Percentiles rank a stretch among this genome's conserved stretches.
Evolutionary conservation across 2,329 filamentous ascomycete genomes (phyloP).

Genomic region (Claviceps paspali): DNA sequence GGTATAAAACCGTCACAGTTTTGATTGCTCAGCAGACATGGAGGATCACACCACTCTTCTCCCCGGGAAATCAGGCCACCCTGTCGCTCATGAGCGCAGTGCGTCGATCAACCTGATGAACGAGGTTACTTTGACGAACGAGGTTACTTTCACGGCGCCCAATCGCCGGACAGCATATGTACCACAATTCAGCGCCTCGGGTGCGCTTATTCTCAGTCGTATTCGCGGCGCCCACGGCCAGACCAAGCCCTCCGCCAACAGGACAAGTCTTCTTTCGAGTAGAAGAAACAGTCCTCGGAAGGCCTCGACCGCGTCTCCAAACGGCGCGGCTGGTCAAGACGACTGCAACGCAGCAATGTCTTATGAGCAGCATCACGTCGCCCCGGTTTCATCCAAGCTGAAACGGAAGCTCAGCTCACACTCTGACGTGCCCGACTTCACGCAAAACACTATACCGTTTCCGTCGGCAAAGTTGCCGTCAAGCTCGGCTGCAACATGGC

Average conservation of each 20-base stretch:
- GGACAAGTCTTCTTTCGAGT: too few relatives aligned
- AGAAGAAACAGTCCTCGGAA: not conserved
- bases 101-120: not conserved
- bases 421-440: constrained; percentile 14
- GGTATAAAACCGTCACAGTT: too few relatives aligned
- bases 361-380: not conserved
- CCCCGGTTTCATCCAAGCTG: not conserved
- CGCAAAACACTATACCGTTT: constrained; percentile 17
- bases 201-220: constrained; percentile 3
- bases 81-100: not conserved
- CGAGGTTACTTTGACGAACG: too few relatives aligned
- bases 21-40: too few relatives aligned
- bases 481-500: not conserved
- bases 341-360: not conserved
- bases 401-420: constrained; percentile 17
- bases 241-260: too few relatives aligned
- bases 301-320: not conserved
- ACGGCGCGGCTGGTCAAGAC: too few relatives aligned
- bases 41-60: too few relatives aligned
- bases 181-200: constrained; percentile 4
- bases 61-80: not conserved
- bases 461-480: constrained; percentile 7
- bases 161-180: constrained; percentile 3
- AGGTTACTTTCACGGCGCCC: too few relatives aligned
- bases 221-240: not conserved